Percentiles rank a stretch among this genome's conserved stretches.
Evolutionary conservation across 169 alveolate genomes (phyloP).

Genomic region (Babesia microti): DNA sequence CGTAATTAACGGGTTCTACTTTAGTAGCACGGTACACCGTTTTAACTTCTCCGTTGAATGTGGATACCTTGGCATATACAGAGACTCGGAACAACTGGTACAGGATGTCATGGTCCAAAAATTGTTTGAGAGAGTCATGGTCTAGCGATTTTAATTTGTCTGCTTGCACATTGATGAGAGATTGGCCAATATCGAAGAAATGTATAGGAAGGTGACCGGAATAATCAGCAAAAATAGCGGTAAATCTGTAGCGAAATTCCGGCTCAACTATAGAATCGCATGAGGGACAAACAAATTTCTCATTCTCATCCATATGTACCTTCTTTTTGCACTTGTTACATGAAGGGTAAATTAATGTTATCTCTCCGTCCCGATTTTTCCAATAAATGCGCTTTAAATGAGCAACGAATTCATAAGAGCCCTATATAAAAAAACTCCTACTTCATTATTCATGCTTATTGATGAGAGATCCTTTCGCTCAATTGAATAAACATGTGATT

Average conservation of each 20-base stretch:
- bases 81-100: constrained; percentile 10
- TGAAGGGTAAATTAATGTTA: constrained; percentile 50
- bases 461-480: constrained; percentile 40
- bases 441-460: constrained; percentile 33
- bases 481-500: constrained; percentile 23
- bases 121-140: constrained; percentile 31
- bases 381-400: constrained; percentile 50
- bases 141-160: constrained; percentile 41
- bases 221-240: constrained; percentile 35
- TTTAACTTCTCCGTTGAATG: constrained; percentile 32
- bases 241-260: constrained; percentile 33
- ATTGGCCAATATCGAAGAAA: constrained; percentile 35
- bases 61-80: constrained; percentile 9
- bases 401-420: constrained; percentile 40
- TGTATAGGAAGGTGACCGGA: constrained; percentile 36
- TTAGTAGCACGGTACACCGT: constrained; percentile 7
- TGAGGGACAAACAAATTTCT: constrained; percentile 44
- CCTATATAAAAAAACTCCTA: constrained; percentile 23
- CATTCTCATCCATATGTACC: constrained; percentile 38
- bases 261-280: constrained; percentile 55
- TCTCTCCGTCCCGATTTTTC: constrained; percentile 55
- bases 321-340: constrained; percentile 57
- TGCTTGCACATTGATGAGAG: constrained; percentile 44
- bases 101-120: constrained; percentile 29
- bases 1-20: constrained; percentile 22